Evolutionary conservation across 179 eudicot genomes (phyloP).

Genomic region (Spinacia oleracea): DNA sequence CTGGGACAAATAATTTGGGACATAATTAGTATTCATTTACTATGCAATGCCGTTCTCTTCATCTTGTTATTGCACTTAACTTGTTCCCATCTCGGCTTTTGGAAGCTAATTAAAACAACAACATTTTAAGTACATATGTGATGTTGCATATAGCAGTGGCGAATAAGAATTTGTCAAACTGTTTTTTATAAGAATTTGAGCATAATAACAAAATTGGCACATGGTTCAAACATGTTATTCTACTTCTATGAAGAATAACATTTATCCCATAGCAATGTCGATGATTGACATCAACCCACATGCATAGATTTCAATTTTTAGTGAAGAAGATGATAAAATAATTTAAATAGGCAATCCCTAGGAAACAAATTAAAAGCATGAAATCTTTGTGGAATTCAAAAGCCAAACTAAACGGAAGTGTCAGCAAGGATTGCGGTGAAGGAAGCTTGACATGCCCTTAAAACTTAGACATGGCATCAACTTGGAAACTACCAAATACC

Average conservation of each 20-base stretch:
- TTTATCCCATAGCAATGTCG: not conserved
- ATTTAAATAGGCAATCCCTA: not conserved
- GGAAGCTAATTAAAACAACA: not conserved
- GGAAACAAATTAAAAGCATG: constrained; percentile 2
- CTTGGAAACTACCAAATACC: constrained; percentile 9
- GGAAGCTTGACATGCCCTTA: constrained; percentile 2
- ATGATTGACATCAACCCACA: constrained; percentile 2
- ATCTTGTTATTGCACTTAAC: no score
- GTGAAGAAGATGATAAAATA: not conserved
- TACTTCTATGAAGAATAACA: not conserved
- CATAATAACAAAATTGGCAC: not conserved
- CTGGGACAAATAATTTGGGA: no score
- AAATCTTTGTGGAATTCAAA: constrained; percentile 1
- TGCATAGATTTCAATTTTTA: not conserved
- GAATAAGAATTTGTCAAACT: no score
- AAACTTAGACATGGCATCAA: constrained; percentile 18
- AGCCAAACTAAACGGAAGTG: constrained; percentile 6
- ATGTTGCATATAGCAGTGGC: no score
- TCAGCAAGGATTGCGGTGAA: constrained; percentile 23
- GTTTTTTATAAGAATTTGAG: no score
- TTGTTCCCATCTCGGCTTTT: not conserved
- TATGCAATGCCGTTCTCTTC: no score
- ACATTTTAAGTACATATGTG: no score
- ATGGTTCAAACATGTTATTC: not conserved
- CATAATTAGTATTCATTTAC: no score